phyloP scores from a whole-genome alignment of 2,329 filamentous ascomycete genomes.

The Fusarium pilosicola region DNA sequence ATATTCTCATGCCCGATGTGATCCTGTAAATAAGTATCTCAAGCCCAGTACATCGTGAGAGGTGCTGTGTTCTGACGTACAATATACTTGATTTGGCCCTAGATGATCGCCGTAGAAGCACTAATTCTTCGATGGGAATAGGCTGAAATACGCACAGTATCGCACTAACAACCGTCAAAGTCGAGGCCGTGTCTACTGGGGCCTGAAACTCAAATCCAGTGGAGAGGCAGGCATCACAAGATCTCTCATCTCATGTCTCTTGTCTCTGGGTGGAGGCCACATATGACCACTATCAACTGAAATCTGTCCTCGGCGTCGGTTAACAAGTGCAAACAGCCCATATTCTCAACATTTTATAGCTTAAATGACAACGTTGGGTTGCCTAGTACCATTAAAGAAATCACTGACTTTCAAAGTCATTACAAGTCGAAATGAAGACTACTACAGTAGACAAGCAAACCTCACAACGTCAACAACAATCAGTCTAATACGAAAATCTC shows the following conservation, averaged over 20 bases:
- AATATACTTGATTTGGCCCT: background rate
- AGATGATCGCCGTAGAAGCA: background rate
- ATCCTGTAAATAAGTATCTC: background rate
- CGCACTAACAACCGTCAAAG: background rate
- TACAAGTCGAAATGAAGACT: background rate
- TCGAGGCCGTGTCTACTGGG: background rate
- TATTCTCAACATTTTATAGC: background rate
- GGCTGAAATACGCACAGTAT: background rate
- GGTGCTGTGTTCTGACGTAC: background rate
- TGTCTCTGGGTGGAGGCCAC: slow-evolving; percentile 1
- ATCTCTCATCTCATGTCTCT: slow-evolving; percentile 1
- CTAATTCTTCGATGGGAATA: background rate
- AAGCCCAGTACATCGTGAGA: background rate
- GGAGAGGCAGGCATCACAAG: slow-evolving; percentile 21
- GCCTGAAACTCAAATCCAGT: slow-evolving; percentile 7
- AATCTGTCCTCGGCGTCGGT: slow-evolving; percentile 15
- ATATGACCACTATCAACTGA: slow-evolving; percentile 10
- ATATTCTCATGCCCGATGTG: background rate
- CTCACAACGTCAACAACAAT: background rate
- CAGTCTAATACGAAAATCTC: slow-evolving; percentile 38
- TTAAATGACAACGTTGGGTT: background rate
- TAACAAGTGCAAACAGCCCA: background rate
- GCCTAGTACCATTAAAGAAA: background rate
- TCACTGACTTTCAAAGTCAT: background rate
- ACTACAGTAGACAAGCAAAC: background rate